Evolutionary conservation across 2,329 filamentous ascomycete species (phyloP), one percentile per base, ranked within the genome.

Genomic region (Apiospora arundinis): DNA sequence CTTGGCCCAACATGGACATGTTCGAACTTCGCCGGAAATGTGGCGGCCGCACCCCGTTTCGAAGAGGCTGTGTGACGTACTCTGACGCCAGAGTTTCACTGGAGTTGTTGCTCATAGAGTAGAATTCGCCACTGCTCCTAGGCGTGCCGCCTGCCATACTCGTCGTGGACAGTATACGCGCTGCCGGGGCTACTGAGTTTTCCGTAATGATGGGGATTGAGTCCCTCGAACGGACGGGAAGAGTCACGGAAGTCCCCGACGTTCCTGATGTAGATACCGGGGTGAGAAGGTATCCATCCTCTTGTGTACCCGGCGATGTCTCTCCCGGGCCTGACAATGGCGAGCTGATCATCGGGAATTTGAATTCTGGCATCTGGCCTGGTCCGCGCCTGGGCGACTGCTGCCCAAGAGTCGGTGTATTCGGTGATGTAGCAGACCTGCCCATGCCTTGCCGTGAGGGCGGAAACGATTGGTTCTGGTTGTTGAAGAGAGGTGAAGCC

Each of bases 61-160:
- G 79, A 67, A 80, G 74, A 7, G 81, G 80, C 44, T 91, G 89
- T 23, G 91, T 85, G 18, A 92, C 88, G 78, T 97, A 97, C 81
- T 98, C 96, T 0, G 96, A 99, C 14, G 92, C 92, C 67, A 98
- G 81, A 3, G 96, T 99, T 81, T 99, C 96, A 21, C 93, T 94
- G 8, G 96, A 98, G 78, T 97, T 92, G 80, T 98, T 98, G 84
- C 95, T 98, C 80, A 95, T 84, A 0, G 95, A 95, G 81, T 97
- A 98, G 77, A 98, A 97, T 78, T 99, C 96, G 70, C 93, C 93
- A 79, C 96, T 99, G 74, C 94, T 97, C 76, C 96, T 88, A 32
- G 94, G 95, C 40, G 95, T 98, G 5, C 90, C 92, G 70, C 89
- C 90, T 72, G 89, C 89, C 74, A 93, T 86, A 76, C 93, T 97